These are phyloP conservation scores for Spatholobus suberectus DNA, from an alignment of 306 rosid genomes.

Conservation along the genomic window DNA sequence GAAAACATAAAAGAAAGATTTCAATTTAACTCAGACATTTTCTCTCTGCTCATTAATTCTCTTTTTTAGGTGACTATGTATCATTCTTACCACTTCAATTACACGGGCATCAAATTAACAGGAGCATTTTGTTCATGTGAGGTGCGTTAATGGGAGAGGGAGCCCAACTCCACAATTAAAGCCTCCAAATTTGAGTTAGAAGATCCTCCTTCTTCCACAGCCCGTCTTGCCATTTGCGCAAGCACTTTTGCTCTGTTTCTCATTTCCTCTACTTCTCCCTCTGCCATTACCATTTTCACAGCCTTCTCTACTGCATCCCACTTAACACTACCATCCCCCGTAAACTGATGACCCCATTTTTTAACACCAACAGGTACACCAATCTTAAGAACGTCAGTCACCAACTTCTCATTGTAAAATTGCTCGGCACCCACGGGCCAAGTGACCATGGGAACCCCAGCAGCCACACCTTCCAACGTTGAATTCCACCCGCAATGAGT, in stretches of 20 bases:
- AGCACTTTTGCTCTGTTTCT: conserved; percentile 26
- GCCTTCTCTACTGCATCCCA: conserved; percentile 22
- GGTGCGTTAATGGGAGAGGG: neutral
- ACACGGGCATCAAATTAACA: too few species aligned
- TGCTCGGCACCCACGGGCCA: conserved; percentile 55
- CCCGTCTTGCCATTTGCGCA: neutral
- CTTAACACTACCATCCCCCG: neutral
- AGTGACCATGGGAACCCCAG: conserved; percentile 52
- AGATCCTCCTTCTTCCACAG: conserved; percentile 51
- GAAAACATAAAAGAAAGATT: too few species aligned
- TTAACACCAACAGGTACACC: conserved; percentile 40
- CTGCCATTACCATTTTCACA: conserved; percentile 38
- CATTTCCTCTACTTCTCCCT: conserved; percentile 42
- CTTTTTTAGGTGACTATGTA: too few species aligned
- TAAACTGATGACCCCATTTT: neutral
- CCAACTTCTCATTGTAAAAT: conserved; percentile 52
- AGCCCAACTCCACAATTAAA: conserved; percentile 45
- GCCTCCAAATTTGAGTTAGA: conserved; percentile 37
- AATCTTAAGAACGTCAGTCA: conserved; percentile 25
- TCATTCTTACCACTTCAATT: too few species aligned
- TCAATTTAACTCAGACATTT: too few species aligned
- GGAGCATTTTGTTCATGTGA: neutral
- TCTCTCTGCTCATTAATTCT: too few species aligned
- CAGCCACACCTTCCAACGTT: conserved; percentile 47
- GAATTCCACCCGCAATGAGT: conserved; percentile 64